phyloP scores from a whole-genome alignment of 2,329 filamentous ascomycete species.

The Penicillium occitanis region DNA sequence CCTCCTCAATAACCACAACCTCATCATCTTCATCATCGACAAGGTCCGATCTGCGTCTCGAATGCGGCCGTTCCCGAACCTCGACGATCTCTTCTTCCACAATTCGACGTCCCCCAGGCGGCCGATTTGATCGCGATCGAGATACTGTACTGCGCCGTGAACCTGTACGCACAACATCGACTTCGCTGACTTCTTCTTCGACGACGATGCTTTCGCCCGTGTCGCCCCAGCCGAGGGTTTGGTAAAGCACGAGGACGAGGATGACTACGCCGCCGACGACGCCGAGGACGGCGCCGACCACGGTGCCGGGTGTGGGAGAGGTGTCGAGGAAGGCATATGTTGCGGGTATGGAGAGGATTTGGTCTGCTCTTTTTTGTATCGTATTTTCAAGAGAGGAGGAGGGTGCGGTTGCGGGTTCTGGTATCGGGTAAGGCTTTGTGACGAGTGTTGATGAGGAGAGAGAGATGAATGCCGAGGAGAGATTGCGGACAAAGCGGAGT shows the following conservation, averaged over 20 bases:
- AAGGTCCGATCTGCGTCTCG: conserved; percentile 24
- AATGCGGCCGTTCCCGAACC: conserved; percentile 36
- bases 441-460: conserved; percentile 14
- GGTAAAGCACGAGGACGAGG: conserved; percentile 54
- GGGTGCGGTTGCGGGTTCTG: neutral
- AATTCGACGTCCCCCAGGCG: conserved; percentile 23
- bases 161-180: conserved; percentile 21
- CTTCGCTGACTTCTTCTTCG: conserved; percentile 29
- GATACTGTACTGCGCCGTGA: conserved; percentile 24
- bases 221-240: conserved; percentile 48
- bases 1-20: conserved; percentile 60
- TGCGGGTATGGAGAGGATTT: conserved; percentile 56
- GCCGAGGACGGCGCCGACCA: conserved; percentile 59
- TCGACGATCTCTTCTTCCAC: conserved; percentile 30
- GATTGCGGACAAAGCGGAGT: conserved; percentile 15
- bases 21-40: conserved; percentile 31
- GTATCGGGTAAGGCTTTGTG: neutral
- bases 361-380: conserved; percentile 18
- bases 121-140: conserved; percentile 39
- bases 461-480: conserved; percentile 16
- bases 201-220: conserved; percentile 27
- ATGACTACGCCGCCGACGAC: conserved; percentile 54
- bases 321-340: conserved; percentile 58
- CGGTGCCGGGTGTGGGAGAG: conserved; percentile 56
- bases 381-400: conserved; percentile 8